A percentile compares a stretch with the other conserved stretches of the same genome.
These are phyloP conservation scores for Fusarium sp. DNA, from an alignment of 2,329 filamentous ascomycete genomes.

Conservation along the genomic window DNA sequence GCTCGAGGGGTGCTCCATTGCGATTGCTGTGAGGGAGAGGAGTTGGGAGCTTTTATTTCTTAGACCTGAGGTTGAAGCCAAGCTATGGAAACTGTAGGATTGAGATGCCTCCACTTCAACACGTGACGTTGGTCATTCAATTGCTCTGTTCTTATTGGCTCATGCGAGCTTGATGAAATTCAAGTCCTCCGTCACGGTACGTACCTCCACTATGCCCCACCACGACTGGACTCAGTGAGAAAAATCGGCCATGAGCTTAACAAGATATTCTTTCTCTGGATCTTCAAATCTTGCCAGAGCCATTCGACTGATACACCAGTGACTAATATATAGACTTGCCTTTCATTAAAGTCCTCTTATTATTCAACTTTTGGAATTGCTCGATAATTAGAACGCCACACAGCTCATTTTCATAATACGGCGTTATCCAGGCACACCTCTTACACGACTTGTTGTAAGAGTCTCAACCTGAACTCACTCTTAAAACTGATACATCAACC, in stretches of 20 bases:
- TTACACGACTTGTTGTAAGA: conserved; percentile 14
- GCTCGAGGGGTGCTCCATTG: conserved; percentile 52
- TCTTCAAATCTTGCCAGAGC: background rate
- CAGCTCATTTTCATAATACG: background rate
- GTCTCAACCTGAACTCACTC: background rate
- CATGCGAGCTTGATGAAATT: conserved; percentile 14
- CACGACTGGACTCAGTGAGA: conserved; percentile 28
- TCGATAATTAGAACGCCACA: background rate
- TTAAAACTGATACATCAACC: background rate
- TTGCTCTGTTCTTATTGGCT: conserved; percentile 51
- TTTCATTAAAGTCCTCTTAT: fast-evolving
- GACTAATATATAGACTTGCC: background rate
- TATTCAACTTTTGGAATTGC: fast-evolving
- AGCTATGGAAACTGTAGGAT: conserved; percentile 44
- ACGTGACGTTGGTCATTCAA: conserved; percentile 55
- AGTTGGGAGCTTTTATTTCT: conserved; percentile 46
- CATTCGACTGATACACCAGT: background rate
- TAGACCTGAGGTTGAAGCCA: conserved; percentile 46
- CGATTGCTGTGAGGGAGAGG: conserved; percentile 34
- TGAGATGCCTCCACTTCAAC: conserved; percentile 42
- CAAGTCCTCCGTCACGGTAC: conserved; percentile 23
- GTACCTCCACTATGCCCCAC: conserved; percentile 37
- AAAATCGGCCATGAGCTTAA: conserved; percentile 33
- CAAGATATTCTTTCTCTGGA: conserved; percentile 3
- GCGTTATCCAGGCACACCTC: background rate